Evolutionary conservation across 169 alveolate species (phyloP), one percentile per base, ranked within the genome.

Genomic region (Perkinsus olseni): DNA sequence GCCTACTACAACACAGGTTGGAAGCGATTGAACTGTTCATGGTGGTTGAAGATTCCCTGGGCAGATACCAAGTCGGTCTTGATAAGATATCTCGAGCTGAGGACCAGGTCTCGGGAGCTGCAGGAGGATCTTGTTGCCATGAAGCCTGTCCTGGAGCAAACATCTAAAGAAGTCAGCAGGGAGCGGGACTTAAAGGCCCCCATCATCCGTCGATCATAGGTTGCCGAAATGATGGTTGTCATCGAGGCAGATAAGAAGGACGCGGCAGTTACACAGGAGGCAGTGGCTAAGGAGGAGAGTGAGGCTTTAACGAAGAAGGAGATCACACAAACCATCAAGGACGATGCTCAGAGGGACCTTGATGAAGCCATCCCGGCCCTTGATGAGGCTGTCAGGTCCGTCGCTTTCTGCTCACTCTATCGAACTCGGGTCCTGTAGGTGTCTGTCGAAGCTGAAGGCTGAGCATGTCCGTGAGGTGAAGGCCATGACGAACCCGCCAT

Each of bases 71-170:
- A 51, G 96, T 95, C 94, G 99, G 99, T 21, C 95, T 98, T 40
- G 96, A 97, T 92, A 98, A 97, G 36, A 97, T 98, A 37, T 98
- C 95, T 36, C 96, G 96, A 17, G 99, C 99, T 13, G 98, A 97
- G 40, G 95, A 95, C 94, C 92, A 96, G 95, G 95, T 96, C 38
- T 92, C 94, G 92, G n/a, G 45, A 94, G 92, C 92, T 95, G 94
- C 91, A 62, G 62, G 94, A 96, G 94, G 95, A 96, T 94, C 95
- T 96, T 91, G 92, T 93, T 39, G 94, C 92, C 0, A 94, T 94
- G 50, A 74, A 95, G 95, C 97, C 98, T 0, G 96, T 95, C 50
- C 93, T 97, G 39, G 97, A 97, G 50, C 92, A 96, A 82, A 97
- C 97, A 37, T 96, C 96, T 24, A 95, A 96, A 91, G 96, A 96